A percentile compares a stretch with the other conserved stretches of the same genome.
Evolutionary conservation across 257 asterid genomes (phyloP).

Genomic region (Dorcoceras hygrometricum): DNA sequence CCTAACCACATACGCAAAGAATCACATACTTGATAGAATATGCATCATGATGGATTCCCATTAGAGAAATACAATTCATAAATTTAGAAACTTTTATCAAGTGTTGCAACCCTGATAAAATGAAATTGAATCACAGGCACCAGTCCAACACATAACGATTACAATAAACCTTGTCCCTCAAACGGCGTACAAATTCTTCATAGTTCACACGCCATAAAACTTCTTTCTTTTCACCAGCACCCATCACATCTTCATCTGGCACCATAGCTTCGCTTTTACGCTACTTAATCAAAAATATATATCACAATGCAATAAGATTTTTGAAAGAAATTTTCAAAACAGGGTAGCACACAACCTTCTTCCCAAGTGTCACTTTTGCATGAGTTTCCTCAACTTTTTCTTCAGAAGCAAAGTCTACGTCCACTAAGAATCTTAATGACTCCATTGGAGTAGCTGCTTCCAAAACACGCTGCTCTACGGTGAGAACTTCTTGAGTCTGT

Average conservation of each 20-base stretch:
- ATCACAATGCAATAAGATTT: constrained; percentile 25
- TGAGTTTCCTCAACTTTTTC: constrained; percentile 34
- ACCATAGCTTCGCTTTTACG: constrained; percentile 53
- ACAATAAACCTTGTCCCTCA: constrained; percentile 63
- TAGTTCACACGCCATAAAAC: constrained; percentile 90
- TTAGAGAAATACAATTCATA: constrained; percentile 9
- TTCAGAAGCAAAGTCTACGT: constrained; percentile 42
- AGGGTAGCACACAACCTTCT: constrained; percentile 56
- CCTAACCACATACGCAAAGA: constrained; percentile 33
- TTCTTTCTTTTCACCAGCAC: constrained; percentile 43
- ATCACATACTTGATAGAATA: constrained; percentile 9
- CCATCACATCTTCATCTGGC: constrained; percentile 44
- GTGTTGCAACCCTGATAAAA: constrained; percentile 1
- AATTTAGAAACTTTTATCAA: constrained; percentile 14
- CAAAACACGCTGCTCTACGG: constrained; percentile 66
- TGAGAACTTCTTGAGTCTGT: constrained; percentile 37
- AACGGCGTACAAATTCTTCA: constrained; percentile 68
- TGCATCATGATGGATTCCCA: background rate
- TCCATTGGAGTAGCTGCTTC: constrained; percentile 82
- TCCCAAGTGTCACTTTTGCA: constrained; percentile 30
- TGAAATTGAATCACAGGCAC: constrained; percentile 11
- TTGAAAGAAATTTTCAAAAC: constrained; percentile 12
- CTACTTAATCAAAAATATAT: constrained; percentile 34
- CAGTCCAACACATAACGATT: constrained; percentile 14
- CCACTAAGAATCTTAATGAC: constrained; percentile 67